Conservation (phyloP, 306 rosid genomes). For the Rosa rugosa region DNA sequence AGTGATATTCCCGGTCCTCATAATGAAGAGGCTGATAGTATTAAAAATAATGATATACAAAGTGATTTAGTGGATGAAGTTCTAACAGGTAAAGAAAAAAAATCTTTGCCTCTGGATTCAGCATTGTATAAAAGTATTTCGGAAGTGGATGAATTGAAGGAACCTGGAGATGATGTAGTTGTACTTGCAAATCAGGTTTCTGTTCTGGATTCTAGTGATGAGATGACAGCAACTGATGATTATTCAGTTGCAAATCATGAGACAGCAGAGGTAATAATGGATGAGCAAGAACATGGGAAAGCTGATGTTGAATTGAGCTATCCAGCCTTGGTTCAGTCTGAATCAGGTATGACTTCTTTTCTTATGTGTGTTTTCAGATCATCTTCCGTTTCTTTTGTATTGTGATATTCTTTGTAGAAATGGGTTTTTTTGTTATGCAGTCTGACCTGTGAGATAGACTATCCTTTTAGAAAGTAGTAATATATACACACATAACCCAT, state of each 20-base stretch:
- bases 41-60: conserved; percentile 29
- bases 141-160: conserved; percentile 29
- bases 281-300: conserved; percentile 39
- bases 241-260: conserved; percentile 23
- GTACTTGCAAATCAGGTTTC: conserved; percentile 34
- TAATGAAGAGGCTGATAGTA: conserved; percentile 23
- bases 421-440: neutral
- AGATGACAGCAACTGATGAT: conserved; percentile 27
- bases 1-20: conserved; percentile 23
- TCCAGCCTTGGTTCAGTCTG: conserved; percentile 28
- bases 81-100: conserved; percentile 28
- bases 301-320: conserved; percentile 28
- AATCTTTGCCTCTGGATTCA: conserved; percentile 19
- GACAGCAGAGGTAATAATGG: conserved; percentile 35
- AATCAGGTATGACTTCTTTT: conserved; percentile 40
- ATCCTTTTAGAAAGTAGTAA: neutral
- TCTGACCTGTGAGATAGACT: neutral
- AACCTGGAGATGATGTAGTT: conserved; percentile 29
- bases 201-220: conserved; percentile 24
- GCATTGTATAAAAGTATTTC: conserved; percentile 25
- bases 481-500: neutral
- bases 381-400: neutral
- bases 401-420: neutral
- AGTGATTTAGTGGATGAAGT: conserved; percentile 20
- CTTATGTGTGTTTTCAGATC: neutral